A percentile compares a stretch with the other conserved stretches of the same genome.
phyloP scores from a whole-genome alignment of 805 yeast genomes.

The Saturnispora silvae region DNA sequence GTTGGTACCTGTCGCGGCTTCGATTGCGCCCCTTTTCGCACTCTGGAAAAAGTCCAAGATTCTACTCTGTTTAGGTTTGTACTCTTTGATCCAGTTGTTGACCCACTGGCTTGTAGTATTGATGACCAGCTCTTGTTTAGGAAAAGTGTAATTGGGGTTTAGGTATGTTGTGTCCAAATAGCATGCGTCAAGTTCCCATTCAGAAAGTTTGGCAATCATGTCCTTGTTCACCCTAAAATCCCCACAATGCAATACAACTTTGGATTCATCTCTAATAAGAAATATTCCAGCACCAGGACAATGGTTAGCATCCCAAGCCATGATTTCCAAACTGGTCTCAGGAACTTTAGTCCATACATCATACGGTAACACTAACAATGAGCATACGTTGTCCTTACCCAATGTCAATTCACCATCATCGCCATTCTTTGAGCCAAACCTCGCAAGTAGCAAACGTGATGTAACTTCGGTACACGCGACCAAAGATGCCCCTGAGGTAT shows the following conservation, averaged over 20 bases:
- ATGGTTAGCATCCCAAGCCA: constrained; percentile 78
- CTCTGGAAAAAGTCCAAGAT: constrained; percentile 27
- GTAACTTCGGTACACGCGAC: constrained; percentile 72
- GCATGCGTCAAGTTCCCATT: constrained; percentile 40
- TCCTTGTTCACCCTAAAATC: constrained; percentile 67
- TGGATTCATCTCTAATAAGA: constrained; percentile 40
- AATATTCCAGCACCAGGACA: constrained; percentile 93
- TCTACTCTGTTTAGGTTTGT: constrained; percentile 21
- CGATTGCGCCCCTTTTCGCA: too few species aligned
- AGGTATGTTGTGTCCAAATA: constrained; percentile 90
- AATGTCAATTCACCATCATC: too few species aligned
- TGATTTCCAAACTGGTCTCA: constrained; percentile 39
- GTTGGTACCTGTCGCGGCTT: constrained; percentile 6
- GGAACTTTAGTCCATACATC: constrained; percentile 29
- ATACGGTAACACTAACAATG: constrained; percentile 29
- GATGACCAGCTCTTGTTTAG: constrained; percentile 64
- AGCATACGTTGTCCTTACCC: constrained; percentile 20
- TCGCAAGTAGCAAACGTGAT: constrained; percentile 39
- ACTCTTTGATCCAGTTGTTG: constrained; percentile 19
- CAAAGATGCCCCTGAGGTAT: constrained; percentile 30
- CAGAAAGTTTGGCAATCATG: constrained; percentile 33
- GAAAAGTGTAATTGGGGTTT: constrained; percentile 64
- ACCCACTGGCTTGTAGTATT: constrained; percentile 44
- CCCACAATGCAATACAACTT: constrained; percentile 70
- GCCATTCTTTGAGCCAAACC: too few species aligned